phyloP scores from a whole-genome alignment of 2,329 filamentous ascomycete species.

The Myriosclerotinia duriaeana region DNA sequence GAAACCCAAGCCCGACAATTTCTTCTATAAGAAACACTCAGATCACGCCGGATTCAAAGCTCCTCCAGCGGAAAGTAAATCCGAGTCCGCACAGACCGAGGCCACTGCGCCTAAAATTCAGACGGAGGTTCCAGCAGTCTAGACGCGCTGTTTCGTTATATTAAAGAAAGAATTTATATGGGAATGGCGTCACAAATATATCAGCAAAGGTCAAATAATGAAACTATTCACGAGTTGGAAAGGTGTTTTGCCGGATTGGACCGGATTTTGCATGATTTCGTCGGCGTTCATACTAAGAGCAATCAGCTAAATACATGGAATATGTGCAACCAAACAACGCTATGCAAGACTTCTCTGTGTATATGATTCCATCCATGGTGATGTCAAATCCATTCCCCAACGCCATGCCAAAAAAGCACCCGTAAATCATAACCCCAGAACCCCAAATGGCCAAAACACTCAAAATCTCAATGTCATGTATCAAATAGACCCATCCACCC shows the following conservation, averaged over 20 bases:
- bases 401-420: constrained; percentile 10
- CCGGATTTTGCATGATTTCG: constrained; percentile 28
- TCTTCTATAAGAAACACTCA: constrained; percentile 85
- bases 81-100: constrained; percentile 26
- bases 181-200: constrained; percentile 17
- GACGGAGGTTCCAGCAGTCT: constrained; percentile 31
- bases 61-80: constrained; percentile 41
- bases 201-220: constrained; percentile 17
- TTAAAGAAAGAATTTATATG: constrained; percentile 5
- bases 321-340: constrained; percentile 16
- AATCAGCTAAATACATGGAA: constrained; percentile 19
- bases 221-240: constrained; percentile 16
- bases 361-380: background rate
- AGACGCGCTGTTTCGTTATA: constrained; percentile 13
- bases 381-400: constrained; percentile 6
- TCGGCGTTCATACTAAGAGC: constrained; percentile 24
- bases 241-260: constrained; percentile 24
- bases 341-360: constrained; percentile 6
- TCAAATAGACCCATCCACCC: background rate
- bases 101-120: constrained; percentile 29
- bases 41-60: constrained; percentile 81
- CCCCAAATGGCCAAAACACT: background rate
- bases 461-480: background rate
- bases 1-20: constrained; percentile 67
- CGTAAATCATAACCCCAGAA: background rate